Evolutionary conservation across 2,329 filamentous ascomycete genomes (phyloP).

Genomic region (Rasamsonia emersonii): DNA sequence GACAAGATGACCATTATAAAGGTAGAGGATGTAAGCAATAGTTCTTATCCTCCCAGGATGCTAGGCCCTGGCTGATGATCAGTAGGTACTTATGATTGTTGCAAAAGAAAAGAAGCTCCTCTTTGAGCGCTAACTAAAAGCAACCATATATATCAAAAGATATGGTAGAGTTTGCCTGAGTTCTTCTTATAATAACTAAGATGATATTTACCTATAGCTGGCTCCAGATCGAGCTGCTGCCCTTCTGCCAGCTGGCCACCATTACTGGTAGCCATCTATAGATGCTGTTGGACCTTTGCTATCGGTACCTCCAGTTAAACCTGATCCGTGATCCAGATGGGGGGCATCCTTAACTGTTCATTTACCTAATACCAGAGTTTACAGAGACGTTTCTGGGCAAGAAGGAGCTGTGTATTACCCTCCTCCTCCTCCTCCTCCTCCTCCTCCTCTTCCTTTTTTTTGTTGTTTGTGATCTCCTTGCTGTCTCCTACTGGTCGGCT

Average conservation of each 20-base stretch:
- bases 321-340: conserved; percentile 12
- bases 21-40: conserved; percentile 2
- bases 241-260: conserved; percentile 14
- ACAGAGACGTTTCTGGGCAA: conserved; percentile 11
- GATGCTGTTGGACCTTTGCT: conserved; percentile 13
- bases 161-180: conserved; percentile 20
- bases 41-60: not conserved
- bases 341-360: conserved; percentile 9
- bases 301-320: conserved; percentile 12
- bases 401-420: conserved; percentile 8
- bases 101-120: conserved; percentile 17
- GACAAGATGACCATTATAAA: conserved; percentile 4
- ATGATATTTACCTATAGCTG: conserved; percentile 22
- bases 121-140: conserved; percentile 14
- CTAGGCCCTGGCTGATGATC: conserved; percentile 8
- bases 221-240: conserved; percentile 16
- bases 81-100: conserved; percentile 19
- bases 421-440: no score
- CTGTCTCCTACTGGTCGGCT: no score
- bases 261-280: conserved; percentile 11
- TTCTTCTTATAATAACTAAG: conserved; percentile 22
- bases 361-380: conserved; percentile 11
- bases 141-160: conserved; percentile 25
- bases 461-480: no score
- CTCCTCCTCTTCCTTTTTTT: no score